Evolutionary conservation across 768 basidiomycete genomes (phyloP).

Genomic region (Lactarius trivialis): DNA sequence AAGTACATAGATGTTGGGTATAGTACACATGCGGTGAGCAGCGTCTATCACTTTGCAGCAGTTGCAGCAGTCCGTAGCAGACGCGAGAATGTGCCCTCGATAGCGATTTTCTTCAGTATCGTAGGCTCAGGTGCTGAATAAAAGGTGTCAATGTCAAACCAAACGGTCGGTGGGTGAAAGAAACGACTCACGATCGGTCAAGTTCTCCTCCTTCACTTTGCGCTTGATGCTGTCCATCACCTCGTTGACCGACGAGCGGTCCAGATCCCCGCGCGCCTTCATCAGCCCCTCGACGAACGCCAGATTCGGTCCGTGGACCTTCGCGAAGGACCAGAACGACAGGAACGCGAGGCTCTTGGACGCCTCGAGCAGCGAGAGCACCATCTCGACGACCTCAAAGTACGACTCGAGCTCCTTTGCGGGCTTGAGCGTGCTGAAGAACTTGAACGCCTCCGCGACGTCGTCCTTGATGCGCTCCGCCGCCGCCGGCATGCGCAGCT

Average conservation of each 20-base stretch:
- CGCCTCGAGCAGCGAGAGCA: constrained; percentile 75
- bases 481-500: constrained; percentile 80
- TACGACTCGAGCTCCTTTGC: constrained; percentile 72
- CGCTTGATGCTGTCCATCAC: constrained; percentile 91
- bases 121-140: constrained; percentile 68
- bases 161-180: background rate
- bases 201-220: constrained; percentile 84
- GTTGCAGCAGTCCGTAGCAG: constrained; percentile 46
- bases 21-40: background rate
- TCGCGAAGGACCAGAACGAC: constrained; percentile 91
- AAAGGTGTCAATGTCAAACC: background rate
- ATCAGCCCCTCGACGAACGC: constrained; percentile 87
- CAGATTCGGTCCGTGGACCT: constrained; percentile 88
- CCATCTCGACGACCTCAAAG: constrained; percentile 83
- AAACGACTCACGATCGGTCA: constrained; percentile 66
- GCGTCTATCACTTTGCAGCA: constrained; percentile 16
- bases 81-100: constrained; percentile 69
- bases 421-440: constrained; percentile 76
- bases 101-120: constrained; percentile 84
- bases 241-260: constrained; percentile 79
- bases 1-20: background rate
- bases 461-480: constrained; percentile 81
- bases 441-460: constrained; percentile 65
- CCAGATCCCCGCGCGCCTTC: constrained; percentile 84
- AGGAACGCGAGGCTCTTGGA: constrained; percentile 86